Evolutionary conservation across 805 yeast species (phyloP).

Genomic region (Pichia scutulata): DNA sequence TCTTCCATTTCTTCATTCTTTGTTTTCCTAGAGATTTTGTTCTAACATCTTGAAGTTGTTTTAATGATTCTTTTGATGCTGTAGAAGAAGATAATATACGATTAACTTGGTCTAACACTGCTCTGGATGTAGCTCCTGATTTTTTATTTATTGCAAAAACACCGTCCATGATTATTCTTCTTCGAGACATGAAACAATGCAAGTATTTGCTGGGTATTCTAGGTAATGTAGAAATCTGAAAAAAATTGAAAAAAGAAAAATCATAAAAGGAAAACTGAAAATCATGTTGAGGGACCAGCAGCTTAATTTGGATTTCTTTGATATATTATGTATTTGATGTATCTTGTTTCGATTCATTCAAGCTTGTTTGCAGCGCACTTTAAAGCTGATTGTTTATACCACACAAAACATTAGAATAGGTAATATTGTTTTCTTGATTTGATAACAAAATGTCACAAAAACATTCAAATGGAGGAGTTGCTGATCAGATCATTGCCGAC

Average conservation of each 20-base stretch:
- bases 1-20: conserved; percentile 44
- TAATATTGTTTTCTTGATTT: not conserved
- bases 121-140: conserved; percentile 71
- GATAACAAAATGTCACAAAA: not conserved
- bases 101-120: conserved; percentile 62
- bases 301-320: not conserved
- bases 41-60: conserved; percentile 41
- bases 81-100: conserved; percentile 50
- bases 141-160: conserved; percentile 91
- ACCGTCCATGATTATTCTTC: conserved; percentile 62
- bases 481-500: conserved; percentile 33
- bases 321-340: not conserved
- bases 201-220: not conserved
- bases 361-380: not conserved
- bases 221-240: too few relatives aligned
- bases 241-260: not conserved
- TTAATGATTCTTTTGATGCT: conserved; percentile 47
- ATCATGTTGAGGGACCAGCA: not conserved
- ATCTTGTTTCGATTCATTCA: not conserved
- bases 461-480: not conserved
- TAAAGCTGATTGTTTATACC: not conserved
- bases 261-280: not conserved
- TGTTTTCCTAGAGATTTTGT: conserved; percentile 38
- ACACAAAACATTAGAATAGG: not conserved
- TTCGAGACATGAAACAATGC: conserved; percentile 1